These are phyloP conservation scores for Aspergillus sp. DNA, from an alignment of 2,329 filamentous ascomycete species.

Conservation along the genomic window DNA sequence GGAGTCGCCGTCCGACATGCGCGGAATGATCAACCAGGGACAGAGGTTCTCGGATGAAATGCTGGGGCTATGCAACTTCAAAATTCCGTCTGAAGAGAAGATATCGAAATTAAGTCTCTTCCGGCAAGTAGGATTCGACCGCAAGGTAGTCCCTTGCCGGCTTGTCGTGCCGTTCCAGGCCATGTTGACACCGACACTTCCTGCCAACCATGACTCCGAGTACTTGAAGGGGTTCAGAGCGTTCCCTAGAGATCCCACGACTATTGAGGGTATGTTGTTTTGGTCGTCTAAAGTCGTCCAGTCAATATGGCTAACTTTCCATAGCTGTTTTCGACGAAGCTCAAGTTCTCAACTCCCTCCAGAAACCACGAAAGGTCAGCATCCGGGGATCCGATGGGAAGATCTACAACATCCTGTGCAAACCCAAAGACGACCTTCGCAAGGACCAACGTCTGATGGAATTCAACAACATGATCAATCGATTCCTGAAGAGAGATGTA, in stretches of 20 bases:
- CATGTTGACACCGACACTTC: slow-evolving; percentile 78
- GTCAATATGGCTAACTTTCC: slow-evolving; percentile 15
- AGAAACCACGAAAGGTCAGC: slow-evolving; percentile 85
- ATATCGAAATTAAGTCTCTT: slow-evolving; percentile 70
- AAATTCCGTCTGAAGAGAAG: slow-evolving; percentile 72
- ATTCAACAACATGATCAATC: slow-evolving; percentile 97
- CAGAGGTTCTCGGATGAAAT: slow-evolving; percentile 82
- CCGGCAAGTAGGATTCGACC: slow-evolving; percentile 77
- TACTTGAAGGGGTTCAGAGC: slow-evolving; percentile 72
- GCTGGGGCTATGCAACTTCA: slow-evolving; percentile 64
- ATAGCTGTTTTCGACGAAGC: slow-evolving; percentile 77
- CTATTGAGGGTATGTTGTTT: slow-evolving; percentile 57
- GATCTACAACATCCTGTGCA: slow-evolving; percentile 86
- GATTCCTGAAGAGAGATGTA: slow-evolving; percentile 84
- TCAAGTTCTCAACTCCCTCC: slow-evolving; percentile 82
- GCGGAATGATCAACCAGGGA: slow-evolving; percentile 69
- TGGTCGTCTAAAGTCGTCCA: not conserved
- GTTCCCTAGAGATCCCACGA: slow-evolving; percentile 82
- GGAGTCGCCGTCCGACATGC: slow-evolving; percentile 58
- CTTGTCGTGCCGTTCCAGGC: slow-evolving; percentile 87
- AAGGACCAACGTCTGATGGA: slow-evolving; percentile 99
- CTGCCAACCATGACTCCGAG: slow-evolving; percentile 65
- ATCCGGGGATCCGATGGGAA: slow-evolving; percentile 86
- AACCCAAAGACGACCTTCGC: slow-evolving; percentile 95
- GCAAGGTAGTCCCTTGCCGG: slow-evolving; percentile 74